phyloP scores from a whole-genome alignment of 1,284 basidiomycete genomes.

The Ganoderma leucocontextum region DNA sequence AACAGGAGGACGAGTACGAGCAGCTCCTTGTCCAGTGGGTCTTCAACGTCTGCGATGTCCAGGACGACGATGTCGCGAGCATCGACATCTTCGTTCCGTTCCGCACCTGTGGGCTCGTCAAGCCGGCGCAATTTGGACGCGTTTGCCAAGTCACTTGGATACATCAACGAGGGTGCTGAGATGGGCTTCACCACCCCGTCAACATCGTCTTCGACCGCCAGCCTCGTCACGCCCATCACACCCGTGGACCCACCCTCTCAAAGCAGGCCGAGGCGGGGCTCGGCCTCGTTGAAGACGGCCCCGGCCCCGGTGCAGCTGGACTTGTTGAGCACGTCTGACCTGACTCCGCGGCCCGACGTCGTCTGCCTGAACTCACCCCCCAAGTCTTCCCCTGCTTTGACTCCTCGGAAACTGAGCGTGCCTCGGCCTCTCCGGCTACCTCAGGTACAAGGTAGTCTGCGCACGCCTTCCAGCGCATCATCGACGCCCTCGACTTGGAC shows the following conservation, averaged over 20 bases:
- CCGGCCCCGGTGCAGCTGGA: constrained; percentile 21
- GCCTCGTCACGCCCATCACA: constrained; percentile 25
- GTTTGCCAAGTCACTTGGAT: constrained; percentile 19
- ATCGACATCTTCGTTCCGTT: constrained; percentile 32
- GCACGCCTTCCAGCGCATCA: constrained; percentile 10
- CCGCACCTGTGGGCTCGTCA: constrained; percentile 21
- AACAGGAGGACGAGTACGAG: constrained; percentile 35
- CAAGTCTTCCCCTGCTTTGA: neutral
- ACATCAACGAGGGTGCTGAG: constrained; percentile 33
- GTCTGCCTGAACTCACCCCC: constrained; percentile 12
- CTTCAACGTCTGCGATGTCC: constrained; percentile 23
- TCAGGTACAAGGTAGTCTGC: constrained; percentile 27
- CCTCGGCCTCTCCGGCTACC: constrained; percentile 36
- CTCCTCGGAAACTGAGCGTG: constrained; percentile 20
- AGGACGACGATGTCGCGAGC: constrained; percentile 27
- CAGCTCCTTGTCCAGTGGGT: constrained; percentile 34
- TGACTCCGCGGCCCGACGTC: constrained; percentile 5
- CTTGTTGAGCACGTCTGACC: constrained; percentile 6
- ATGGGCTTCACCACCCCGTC: constrained; percentile 28
- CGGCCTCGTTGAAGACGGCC: constrained; percentile 19
- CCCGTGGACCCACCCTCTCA: constrained; percentile 22
- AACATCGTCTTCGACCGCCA: constrained; percentile 28
- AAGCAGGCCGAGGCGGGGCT: constrained; percentile 12
- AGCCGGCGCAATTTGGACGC: constrained; percentile 20
- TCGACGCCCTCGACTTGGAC: constrained; percentile 17